Evolutionary conservation across 2,329 filamentous ascomycete genomes (phyloP).

Genomic region (Talaromyces atroroseus): DNA sequence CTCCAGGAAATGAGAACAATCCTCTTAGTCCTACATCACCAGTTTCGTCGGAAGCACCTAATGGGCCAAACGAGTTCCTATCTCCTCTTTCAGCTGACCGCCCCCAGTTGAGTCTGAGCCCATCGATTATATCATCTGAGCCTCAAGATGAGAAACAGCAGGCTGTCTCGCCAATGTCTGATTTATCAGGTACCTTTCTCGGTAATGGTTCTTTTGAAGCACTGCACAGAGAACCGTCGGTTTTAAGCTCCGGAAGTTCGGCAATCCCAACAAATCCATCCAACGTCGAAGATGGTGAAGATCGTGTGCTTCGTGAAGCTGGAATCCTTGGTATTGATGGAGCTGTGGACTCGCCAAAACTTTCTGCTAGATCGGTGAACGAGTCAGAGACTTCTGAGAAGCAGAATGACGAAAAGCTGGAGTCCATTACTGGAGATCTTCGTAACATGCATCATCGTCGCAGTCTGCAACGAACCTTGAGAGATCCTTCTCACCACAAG

Average conservation of each 20-base stretch:
- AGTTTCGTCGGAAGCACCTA: slow-evolving; percentile 13
- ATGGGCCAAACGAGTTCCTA: slow-evolving; percentile 18
- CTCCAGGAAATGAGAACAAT: slow-evolving; percentile 20
- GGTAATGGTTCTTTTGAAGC: slow-evolving; percentile 22
- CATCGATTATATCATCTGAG: slow-evolving; percentile 30
- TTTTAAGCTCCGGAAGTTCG: slow-evolving; percentile 33
- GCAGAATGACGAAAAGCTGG: slow-evolving; percentile 33
- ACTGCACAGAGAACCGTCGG: slow-evolving; percentile 31
- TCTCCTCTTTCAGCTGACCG: slow-evolving; percentile 22
- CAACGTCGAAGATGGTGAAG: slow-evolving; percentile 60
- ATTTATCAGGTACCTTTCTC: slow-evolving; percentile 10
- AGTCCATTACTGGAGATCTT: slow-evolving; percentile 43
- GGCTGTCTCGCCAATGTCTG: neutral
- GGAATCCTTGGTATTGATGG: slow-evolving; percentile 54
- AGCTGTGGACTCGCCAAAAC: slow-evolving; percentile 38
- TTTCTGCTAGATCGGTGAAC: slow-evolving; percentile 31
- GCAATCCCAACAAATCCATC: slow-evolving; percentile 31
- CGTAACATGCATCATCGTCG: slow-evolving; percentile 64
- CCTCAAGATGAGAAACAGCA: slow-evolving; percentile 24
- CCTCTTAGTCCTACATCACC: slow-evolving; percentile 13
- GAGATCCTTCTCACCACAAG: slow-evolving; percentile 66
- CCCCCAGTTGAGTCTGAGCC: slow-evolving; percentile 28
- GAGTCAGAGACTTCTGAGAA: slow-evolving; percentile 39
- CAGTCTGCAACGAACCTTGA: slow-evolving; percentile 81
- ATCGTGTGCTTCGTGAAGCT: slow-evolving; percentile 61